A percentile compares a stretch with the other conserved stretches of the same genome.
Conservation (phyloP, 1,139 yeast species). For the Saccharomyces hybrid region DNA sequence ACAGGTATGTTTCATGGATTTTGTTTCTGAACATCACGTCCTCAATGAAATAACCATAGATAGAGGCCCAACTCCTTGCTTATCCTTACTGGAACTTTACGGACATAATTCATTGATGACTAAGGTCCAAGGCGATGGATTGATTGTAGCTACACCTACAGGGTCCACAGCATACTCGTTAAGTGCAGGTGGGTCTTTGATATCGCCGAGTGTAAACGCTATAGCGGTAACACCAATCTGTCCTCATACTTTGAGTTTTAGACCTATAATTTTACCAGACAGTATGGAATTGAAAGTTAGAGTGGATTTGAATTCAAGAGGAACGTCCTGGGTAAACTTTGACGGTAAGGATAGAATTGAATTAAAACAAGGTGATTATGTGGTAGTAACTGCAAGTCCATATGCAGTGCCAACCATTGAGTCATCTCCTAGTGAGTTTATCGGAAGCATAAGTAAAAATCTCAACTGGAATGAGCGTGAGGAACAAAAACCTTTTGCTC, state of each 20-base stretch:
- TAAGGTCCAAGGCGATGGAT: constrained; percentile 84
- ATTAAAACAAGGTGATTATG: constrained; percentile 64
- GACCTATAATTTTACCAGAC: constrained; percentile 82
- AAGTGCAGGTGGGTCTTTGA: constrained; percentile 88
- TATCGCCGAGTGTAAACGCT: constrained; percentile 84
- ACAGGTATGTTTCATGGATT: constrained; percentile 43
- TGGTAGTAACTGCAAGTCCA: constrained; percentile 68
- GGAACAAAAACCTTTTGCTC: constrained; percentile 65
- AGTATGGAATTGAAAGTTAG: constrained; percentile 71
- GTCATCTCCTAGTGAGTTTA: constrained; percentile 45
- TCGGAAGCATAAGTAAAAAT: constrained; percentile 76
- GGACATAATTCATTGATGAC: constrained; percentile 77
- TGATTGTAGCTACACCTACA: constrained; percentile 83
- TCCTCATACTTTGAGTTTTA: constrained; percentile 81
- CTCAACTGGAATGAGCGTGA: constrained; percentile 83
- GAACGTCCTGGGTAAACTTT: constrained; percentile 84
- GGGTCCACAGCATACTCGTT: constrained; percentile 88
- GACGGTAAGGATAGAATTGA: constrained; percentile 82
- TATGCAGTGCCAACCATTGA: constrained; percentile 71
- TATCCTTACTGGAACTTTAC: constrained; percentile 72
- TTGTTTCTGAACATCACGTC: constrained; percentile 69
- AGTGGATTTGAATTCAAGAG: constrained; percentile 59
- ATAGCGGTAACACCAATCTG: constrained; percentile 86
- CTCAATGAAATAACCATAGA: constrained; percentile 80
- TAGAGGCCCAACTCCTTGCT: constrained; percentile 83